Evolutionary conservation across 2,329 filamentous ascomycete species (phyloP).

Genomic region (Diaporthe sp.): DNA sequence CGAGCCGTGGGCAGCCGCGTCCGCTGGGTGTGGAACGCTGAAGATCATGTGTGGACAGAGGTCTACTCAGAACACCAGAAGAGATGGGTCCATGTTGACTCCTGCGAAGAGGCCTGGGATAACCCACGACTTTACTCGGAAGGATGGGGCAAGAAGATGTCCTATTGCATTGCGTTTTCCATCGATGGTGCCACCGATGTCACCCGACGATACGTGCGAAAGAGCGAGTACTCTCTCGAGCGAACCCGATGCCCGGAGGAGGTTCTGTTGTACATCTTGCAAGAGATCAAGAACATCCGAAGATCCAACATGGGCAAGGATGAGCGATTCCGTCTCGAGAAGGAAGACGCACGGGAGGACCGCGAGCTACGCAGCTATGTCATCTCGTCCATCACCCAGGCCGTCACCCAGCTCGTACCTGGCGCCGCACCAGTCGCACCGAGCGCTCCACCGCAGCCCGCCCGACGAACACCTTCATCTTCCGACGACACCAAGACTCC

Average conservation of each 20-base stretch:
- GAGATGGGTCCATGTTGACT: slow-evolving; percentile 97
- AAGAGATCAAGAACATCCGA: slow-evolving; percentile 89
- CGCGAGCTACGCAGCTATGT: slow-evolving; percentile 81
- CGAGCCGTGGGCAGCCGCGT: slow-evolving; percentile 91
- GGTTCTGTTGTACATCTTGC: slow-evolving; percentile 89
- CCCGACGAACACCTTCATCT: slow-evolving; percentile 40
- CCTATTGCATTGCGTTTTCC: slow-evolving; percentile 96
- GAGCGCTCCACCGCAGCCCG: slow-evolving; percentile 45
- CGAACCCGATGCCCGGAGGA: slow-evolving; percentile 88
- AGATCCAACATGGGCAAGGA: slow-evolving; percentile 88
- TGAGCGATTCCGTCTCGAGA: slow-evolving; percentile 83
- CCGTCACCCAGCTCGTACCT: slow-evolving; percentile 77
- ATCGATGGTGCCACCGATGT: slow-evolving; percentile 83
- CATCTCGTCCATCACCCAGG: slow-evolving; percentile 78
- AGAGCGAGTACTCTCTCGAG: slow-evolving; percentile 77
- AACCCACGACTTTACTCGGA: slow-evolving; percentile 92
- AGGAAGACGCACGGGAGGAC: slow-evolving; percentile 82
- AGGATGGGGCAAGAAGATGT: slow-evolving; percentile 96
- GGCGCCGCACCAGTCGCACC: slow-evolving; percentile 48
- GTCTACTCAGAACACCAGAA: slow-evolving; percentile 94
- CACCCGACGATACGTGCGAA: slow-evolving; percentile 77
- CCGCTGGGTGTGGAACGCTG: slow-evolving; percentile 97
- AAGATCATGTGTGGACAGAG: slow-evolving; percentile 98
- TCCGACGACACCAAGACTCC: slow-evolving; percentile 71
- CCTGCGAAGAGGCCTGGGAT: slow-evolving; percentile 95